Conservation (phyloP, 2,329 filamentous ascomycete species). For the Cladorrhinum sp. region DNA sequence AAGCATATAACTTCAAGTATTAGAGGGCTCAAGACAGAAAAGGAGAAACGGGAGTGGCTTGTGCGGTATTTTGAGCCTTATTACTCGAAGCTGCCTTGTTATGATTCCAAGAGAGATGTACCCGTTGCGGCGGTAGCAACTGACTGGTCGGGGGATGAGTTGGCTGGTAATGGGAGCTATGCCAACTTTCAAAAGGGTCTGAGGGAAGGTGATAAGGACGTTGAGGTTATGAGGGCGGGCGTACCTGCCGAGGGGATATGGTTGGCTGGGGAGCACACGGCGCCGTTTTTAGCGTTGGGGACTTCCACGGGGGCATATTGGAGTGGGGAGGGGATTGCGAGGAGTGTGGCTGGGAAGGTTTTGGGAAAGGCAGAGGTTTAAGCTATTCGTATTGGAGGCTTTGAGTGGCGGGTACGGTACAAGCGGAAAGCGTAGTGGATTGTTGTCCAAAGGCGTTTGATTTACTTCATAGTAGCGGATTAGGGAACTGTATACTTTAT, state of each 20-base stretch:
- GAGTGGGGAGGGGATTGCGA: conserved; percentile 78
- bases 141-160: conserved; percentile 72
- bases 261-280: conserved; percentile 88
- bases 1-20: conserved; percentile 49
- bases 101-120: conserved; percentile 45
- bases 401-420: too few relatives aligned
- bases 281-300: conserved; percentile 83
- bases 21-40: conserved; percentile 39
- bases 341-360: conserved; percentile 45
- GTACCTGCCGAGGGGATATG: conserved; percentile 68
- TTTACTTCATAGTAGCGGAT: neutral
- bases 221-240: conserved; percentile 62
- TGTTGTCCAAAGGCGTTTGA: neutral
- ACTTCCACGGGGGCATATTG: conserved; percentile 90
- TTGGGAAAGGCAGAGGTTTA: neutral
- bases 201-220: conserved; percentile 66
- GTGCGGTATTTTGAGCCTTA: conserved; percentile 72
- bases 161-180: conserved; percentile 80
- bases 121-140: conserved; percentile 67
- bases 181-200: conserved; percentile 80
- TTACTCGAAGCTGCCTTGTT: conserved; percentile 71
- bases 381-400: neutral
- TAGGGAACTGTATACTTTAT: neutral
- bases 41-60: conserved; percentile 54
- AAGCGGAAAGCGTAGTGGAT: neutral